Base-by-base conservation (phyloP, 805 yeast genomes). In the Torulaspora indica region DNA sequence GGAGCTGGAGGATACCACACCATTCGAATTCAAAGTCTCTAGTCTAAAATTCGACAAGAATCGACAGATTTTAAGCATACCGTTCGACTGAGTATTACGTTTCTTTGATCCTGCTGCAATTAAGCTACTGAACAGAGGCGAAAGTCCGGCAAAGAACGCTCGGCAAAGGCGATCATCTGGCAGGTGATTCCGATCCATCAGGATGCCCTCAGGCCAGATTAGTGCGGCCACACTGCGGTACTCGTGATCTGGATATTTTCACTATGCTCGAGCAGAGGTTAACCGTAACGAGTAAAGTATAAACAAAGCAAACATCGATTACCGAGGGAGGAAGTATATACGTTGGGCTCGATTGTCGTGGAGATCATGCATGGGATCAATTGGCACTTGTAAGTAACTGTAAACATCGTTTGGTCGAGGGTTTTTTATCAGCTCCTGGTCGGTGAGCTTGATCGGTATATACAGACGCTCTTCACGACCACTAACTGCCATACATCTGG, bases 11-110 rank as follows among this genome's bases (percentile, higher is more conserved):
- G 24, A 13, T 18, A 20, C 22, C 4, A 17, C n/a, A 3, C 10
- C n/a, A 7, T 34, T 43, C 5, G 40, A 35, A 27, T 29, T 43
- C 20, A 36, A 22, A 20, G 32, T 39, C 15, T 5, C 24, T 6
- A 29, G 37, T 12, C 27, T 43, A 23, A 43, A 38, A 14, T 38
- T 47, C 22, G 51, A 47, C 34, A 47, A 47, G 38, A 47, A 47
- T 20, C 22, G 47, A 24, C 47, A 43, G 31, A 32, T 43, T 10
- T 24, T 43, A 27, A 43, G 35, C 36, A 43, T 43, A 13, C 47
- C 42, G 23, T 27, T 43, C 10, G 35, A 14, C 22, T 9, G 28
- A 25, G 22, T 20, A 20, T 4, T 20, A 20, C 22, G n/a, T n/a
- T n/a, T n/a, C n/a, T 20, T 20, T 20, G 22, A 20, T 20, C 22